phyloP scores from a whole-genome alignment of 2,329 filamentous ascomycete species.

The Nothopassalora personata region DNA sequence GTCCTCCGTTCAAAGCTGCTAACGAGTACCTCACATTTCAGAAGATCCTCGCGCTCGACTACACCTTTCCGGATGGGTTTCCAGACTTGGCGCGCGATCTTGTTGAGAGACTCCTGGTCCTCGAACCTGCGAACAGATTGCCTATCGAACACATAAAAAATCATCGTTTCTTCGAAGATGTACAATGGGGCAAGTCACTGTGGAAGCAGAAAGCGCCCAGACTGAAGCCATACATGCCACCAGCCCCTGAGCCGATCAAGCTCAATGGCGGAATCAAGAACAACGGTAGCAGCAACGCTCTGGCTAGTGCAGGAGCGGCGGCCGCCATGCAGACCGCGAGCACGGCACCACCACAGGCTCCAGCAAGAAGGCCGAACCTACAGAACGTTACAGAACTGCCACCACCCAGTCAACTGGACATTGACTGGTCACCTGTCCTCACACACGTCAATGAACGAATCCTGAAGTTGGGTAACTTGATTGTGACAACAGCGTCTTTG shows the following conservation, averaged over 20 bases:
- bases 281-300: slow-evolving; percentile 21
- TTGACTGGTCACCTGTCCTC: slow-evolving; percentile 96
- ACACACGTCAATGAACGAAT: slow-evolving; percentile 90
- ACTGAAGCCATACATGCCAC: slow-evolving; percentile 76
- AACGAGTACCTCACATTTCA: slow-evolving; percentile 98
- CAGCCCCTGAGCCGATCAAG: slow-evolving; percentile 35
- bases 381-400: slow-evolving; percentile 91
- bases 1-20: slow-evolving; percentile 90
- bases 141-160: slow-evolving; percentile 96
- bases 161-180: slow-evolving; percentile 88
- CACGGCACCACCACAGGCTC: slow-evolving; percentile 29
- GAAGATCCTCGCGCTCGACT: slow-evolving; percentile 92
- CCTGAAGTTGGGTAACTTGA: slow-evolving; percentile 83
- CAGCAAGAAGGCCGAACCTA: slow-evolving; percentile 54
- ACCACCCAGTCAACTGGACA: slow-evolving; percentile 92
- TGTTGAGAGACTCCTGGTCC: slow-evolving; percentile 80
- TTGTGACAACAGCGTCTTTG: slow-evolving; percentile 74
- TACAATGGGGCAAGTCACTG: slow-evolving; percentile 73
- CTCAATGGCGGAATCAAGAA: slow-evolving; percentile 24
- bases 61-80: slow-evolving; percentile 86
- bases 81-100: slow-evolving; percentile 80
- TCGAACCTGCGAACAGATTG: slow-evolving; percentile 77
- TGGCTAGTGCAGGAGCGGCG: slow-evolving; percentile 21
- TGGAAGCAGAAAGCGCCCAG: slow-evolving; percentile 90
- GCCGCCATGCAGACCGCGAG: slow-evolving; percentile 27